A percentile compares a stretch with the other conserved stretches of the same genome.
Conservation (phyloP, 805 yeast genomes). For the Starmerella cellae region DNA sequence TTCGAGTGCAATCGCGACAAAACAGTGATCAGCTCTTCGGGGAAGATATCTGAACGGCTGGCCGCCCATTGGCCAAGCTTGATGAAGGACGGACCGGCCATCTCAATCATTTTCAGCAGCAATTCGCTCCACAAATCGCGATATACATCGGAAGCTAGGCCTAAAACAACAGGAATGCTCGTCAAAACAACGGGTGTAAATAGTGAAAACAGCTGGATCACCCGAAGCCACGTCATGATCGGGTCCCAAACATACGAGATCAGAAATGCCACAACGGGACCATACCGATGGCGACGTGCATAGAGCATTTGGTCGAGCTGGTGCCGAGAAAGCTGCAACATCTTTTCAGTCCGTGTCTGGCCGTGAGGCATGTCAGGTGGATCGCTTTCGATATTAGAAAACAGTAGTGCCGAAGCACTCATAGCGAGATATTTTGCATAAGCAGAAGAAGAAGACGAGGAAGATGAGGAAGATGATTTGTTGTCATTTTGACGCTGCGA, state of each 20-base stretch:
- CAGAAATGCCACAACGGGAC: slow-evolving; percentile 9
- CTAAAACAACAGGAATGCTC: slow-evolving; percentile 43
- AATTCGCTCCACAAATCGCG: slow-evolving; percentile 50
- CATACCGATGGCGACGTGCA: not conserved
- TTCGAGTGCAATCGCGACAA: slow-evolving; percentile 69
- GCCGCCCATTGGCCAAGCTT: slow-evolving; percentile 98
- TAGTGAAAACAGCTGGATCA: slow-evolving; percentile 49
- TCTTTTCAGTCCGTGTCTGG: slow-evolving; percentile 15
- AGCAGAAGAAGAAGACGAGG: too few relatives aligned
- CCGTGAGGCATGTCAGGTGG: slow-evolving; percentile 9
- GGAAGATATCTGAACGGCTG: slow-evolving; percentile 85
- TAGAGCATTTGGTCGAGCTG: slow-evolving; percentile 9
- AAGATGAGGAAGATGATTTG: too few relatives aligned
- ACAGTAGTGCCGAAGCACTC: slow-evolving; percentile 7
- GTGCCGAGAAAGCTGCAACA: slow-evolving; percentile 13
- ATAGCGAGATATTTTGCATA: not conserved
- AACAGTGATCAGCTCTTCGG: slow-evolving; percentile 62
- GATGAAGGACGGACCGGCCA: slow-evolving; percentile 77
- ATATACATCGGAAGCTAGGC: slow-evolving; percentile 36
- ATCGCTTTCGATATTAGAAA: slow-evolving; percentile 6
- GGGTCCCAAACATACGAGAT: slow-evolving; percentile 44
- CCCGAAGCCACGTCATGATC: slow-evolving; percentile 49
- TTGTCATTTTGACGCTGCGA: too few relatives aligned
- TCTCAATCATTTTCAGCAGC: slow-evolving; percentile 54
- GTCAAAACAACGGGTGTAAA: slow-evolving; percentile 56